Conservation (phyloP, 441 rosid genomes). For the Aleurites moluccanus region DNA sequence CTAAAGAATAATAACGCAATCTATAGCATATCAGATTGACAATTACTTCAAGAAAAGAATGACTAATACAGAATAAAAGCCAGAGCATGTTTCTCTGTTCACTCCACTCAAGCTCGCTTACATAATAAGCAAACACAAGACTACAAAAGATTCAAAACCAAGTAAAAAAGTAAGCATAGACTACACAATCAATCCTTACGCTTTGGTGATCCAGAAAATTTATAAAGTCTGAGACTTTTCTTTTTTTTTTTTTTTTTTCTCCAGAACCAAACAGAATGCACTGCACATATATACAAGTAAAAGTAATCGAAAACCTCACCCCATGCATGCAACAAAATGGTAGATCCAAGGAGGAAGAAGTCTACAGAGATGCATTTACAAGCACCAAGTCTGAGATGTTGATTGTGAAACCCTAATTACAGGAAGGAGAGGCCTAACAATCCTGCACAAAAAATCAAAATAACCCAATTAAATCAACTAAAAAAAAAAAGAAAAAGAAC, state of each 20-base stretch:
- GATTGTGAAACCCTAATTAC: slow-evolving; percentile 36
- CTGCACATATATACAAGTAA: background rate
- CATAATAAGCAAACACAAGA: slow-evolving; percentile 42
- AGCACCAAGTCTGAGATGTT: slow-evolving; percentile 34
- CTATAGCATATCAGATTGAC: slow-evolving; percentile 25
- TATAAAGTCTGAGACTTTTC: background rate
- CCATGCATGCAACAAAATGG: slow-evolving; percentile 61
- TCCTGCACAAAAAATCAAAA: slow-evolving; percentile 39
- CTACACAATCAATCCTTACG: slow-evolving; percentile 3
- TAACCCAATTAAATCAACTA: slow-evolving; percentile 2
- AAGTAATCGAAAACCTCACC: slow-evolving; percentile 46
- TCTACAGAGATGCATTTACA: slow-evolving; percentile 58
- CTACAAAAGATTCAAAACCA: slow-evolving; percentile 38
- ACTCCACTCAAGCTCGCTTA: slow-evolving; percentile 39
- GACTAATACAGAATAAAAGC: slow-evolving; percentile 27
- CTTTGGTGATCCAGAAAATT: background rate
- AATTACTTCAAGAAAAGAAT: slow-evolving; percentile 44
- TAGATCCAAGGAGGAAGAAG: slow-evolving; percentile 58
- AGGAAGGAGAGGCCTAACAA: slow-evolving; percentile 43
- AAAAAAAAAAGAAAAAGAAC: background rate
- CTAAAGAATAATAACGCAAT: slow-evolving; percentile 25
- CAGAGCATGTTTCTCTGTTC: slow-evolving; percentile 17
- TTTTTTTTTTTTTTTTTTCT: background rate
- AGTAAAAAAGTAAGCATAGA: slow-evolving; percentile 15
- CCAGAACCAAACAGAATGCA: slow-evolving; percentile 6